Evolutionary conservation across 108 stramenopile genomes (phyloP), one percentile per base, ranked within the genome.

Genomic region (Thalassiosira profunda): DNA sequence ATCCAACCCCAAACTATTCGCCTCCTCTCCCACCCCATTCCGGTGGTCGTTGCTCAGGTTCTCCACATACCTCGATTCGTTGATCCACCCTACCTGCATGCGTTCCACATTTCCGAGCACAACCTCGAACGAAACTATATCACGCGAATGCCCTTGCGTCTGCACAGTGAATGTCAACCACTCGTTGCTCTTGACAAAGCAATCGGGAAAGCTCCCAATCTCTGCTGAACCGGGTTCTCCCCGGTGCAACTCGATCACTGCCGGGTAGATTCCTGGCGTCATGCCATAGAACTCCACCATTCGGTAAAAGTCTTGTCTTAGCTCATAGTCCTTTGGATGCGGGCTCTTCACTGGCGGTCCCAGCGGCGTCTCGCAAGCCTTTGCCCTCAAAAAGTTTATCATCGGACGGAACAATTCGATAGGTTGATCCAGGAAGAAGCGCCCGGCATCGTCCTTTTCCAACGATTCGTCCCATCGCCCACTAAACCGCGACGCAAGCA

Each of bases 241-340:
- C 26, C 79, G 67, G 17, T 70, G 71, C 47, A 79, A 61, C 53
- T 79, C 77, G 55, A 80, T 70, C 17, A 70, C 60, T 34, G 79
- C 75, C 11, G 83, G 83, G 37, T 73, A 84, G 8, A 84, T 78
- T 14, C 76, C 80, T 14, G 59, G 58, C 0, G 80, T 81, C 76
- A 81, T 78, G 11, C 83, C 83, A 58, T 72, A 84, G 45, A 81
- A 81, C 61, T 84, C 83, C 6, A 84, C 80, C 83, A 84, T 84
- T 25, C 83, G 75, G 30, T 77, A 55, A 37, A 84, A 84, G 53
- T 84, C 62, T 37, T 70, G 30, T 36, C 52, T 34, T 52, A 58
- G 36, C 10, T 41, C 56, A 17, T 68, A 70, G 25, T 67, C 68
- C 25, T 66, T 61, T 20, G 78, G 63, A 31, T 63, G 53, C 26